Percentiles rank a stretch among this genome's conserved stretches.
Conservation (phyloP, 495 filamentous ascomycete species). For the Staphylotrichum tortipilum region DNA sequence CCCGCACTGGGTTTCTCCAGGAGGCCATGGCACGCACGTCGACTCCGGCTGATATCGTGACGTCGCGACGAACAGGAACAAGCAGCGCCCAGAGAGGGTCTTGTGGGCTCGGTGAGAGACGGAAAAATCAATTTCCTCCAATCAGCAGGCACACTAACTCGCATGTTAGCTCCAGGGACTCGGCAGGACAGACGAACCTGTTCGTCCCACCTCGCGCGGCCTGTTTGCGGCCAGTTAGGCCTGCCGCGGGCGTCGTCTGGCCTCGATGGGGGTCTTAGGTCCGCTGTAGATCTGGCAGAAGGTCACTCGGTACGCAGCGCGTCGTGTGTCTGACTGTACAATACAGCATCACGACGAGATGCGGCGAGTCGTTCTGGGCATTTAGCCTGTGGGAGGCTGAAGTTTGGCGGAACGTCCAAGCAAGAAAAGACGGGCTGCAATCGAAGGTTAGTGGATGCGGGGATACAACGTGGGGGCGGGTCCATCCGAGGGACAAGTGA, state of each 20-base stretch:
- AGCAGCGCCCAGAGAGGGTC: no score
- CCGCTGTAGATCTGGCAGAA: no score
- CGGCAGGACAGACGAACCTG: no score
- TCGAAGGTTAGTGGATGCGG: not conserved
- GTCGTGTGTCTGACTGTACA: no score
- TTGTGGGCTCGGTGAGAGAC: conserved; percentile 4
- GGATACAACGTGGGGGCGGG: conserved; percentile 4
- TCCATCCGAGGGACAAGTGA: not conserved
- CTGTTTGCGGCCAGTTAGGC: no score
- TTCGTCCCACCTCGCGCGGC: no score
- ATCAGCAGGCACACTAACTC: conserved; percentile 5
- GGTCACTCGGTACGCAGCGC: no score
- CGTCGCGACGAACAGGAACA: not conserved
- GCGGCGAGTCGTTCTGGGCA: no score
- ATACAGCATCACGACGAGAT: no score
- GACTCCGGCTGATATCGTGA: not conserved
- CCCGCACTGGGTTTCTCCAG: not conserved
- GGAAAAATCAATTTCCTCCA: conserved; percentile 28
- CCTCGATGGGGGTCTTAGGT: no score
- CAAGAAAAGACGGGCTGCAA: not conserved
- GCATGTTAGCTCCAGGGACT: no score
- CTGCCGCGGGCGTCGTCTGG: no score
- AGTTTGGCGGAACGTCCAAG: not conserved
- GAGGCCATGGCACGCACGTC: not conserved
- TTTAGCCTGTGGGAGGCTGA: not conserved